Percentiles rank a stretch among this genome's conserved stretches.
Evolutionary conservation across 2,329 filamentous ascomycete species (phyloP).

Genomic region (Alternaria angustiovoidea): DNA sequence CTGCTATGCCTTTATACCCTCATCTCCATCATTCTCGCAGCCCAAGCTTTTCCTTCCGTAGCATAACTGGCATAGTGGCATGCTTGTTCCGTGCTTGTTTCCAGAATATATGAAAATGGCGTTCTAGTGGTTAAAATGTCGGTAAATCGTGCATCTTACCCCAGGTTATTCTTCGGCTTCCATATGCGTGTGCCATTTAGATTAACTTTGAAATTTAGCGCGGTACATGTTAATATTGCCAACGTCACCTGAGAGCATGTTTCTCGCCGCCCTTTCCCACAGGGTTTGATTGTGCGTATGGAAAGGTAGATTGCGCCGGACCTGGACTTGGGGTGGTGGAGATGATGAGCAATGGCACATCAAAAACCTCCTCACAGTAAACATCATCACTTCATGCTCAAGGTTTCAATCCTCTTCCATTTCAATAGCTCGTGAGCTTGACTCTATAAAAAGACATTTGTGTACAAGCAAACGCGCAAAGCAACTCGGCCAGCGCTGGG

Average conservation of each 20-base stretch:
- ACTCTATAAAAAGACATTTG: slow-evolving; percentile 3
- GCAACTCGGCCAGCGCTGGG: slow-evolving; percentile 16
- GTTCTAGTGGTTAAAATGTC: slow-evolving; percentile 19
- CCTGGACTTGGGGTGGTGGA: not conserved
- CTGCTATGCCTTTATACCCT: slow-evolving; percentile 16
- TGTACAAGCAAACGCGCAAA: slow-evolving; percentile 7
- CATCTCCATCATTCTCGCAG: not conserved
- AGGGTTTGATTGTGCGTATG: slow-evolving; percentile 3
- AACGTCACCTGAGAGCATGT: slow-evolving; percentile 4
- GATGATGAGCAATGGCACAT: not conserved
- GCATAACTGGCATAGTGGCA: slow-evolving; percentile 7
- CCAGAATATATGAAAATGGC: slow-evolving; percentile 10
- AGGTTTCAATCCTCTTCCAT: slow-evolving; percentile 6
- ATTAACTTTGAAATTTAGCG: slow-evolving; percentile 17
- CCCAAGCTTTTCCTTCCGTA: slow-evolving; percentile 17
- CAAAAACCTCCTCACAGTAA: not conserved
- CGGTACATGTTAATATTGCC: slow-evolving; percentile 14
- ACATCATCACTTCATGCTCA: not conserved
- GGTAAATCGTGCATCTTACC: not conserved
- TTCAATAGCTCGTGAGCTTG: slow-evolving; percentile 7
- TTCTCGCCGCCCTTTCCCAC: not conserved
- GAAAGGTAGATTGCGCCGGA: slow-evolving; percentile 1
- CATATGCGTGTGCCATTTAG: slow-evolving; percentile 13
- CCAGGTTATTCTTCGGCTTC: slow-evolving; percentile 1
- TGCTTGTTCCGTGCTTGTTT: slow-evolving; percentile 13